Evolutionary conservation across 2,329 filamentous ascomycete species (phyloP).

Genomic region (Aureobasidium pullulans): DNA sequence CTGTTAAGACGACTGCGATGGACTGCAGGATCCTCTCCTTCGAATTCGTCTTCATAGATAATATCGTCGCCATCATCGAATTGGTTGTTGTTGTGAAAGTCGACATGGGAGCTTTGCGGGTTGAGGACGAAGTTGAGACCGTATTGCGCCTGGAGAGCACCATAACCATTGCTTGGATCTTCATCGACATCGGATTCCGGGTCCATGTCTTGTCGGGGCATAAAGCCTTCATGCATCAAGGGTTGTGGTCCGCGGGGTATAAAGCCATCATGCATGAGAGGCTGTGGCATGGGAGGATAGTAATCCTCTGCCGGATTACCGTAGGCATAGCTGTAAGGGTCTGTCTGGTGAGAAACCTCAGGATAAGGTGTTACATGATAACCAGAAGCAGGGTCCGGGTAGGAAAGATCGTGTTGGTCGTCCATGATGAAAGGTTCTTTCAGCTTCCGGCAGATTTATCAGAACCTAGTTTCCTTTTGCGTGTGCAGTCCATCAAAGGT

Average conservation of each 20-base stretch:
- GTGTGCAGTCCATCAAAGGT: constrained; percentile 10
- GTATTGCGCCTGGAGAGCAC: constrained; percentile 21
- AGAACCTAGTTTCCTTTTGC: constrained; percentile 5
- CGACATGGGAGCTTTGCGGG: constrained; percentile 11
- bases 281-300: constrained; percentile 12
- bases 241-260: constrained; percentile 27
- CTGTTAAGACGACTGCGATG: constrained; percentile 14
- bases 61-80: constrained; percentile 22
- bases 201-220: constrained; percentile 29
- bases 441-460: constrained; percentile 11
- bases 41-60: constrained; percentile 21
- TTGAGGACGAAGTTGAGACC: constrained; percentile 15
- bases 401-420: constrained; percentile 7
- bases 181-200: constrained; percentile 28
- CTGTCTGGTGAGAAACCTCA: neutral
- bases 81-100: constrained; percentile 18
- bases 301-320: neutral
- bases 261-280: constrained; percentile 32
- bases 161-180: constrained; percentile 18
- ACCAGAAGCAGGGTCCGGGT: constrained; percentile 6
- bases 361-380: constrained; percentile 5
- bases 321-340: constrained; percentile 9
- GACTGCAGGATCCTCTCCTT: constrained; percentile 20
- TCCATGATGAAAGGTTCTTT: neutral
- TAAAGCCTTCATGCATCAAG: constrained; percentile 33